Conservation (phyloP, 2,329 filamentous ascomycete species). For the Epichloe brachyelytri region DNA sequence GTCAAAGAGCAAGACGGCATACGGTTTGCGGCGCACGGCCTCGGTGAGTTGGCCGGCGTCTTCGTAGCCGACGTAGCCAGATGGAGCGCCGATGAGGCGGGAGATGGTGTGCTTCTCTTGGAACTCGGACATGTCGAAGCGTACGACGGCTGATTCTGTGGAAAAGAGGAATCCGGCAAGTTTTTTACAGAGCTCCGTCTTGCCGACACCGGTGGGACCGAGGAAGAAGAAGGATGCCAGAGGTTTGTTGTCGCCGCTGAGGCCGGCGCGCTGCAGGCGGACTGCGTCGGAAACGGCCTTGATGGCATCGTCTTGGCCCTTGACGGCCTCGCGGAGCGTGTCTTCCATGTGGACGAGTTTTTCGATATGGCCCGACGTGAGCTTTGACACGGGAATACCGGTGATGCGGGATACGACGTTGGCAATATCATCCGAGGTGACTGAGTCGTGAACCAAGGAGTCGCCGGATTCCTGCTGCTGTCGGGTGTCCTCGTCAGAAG, state of each 20-base stretch:
- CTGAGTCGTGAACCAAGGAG: constrained; percentile 76
- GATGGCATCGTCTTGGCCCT: constrained; percentile 89
- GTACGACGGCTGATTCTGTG: constrained; percentile 76
- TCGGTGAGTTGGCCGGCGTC: constrained; percentile 94
- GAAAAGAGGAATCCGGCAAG: constrained; percentile 88
- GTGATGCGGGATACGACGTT: constrained; percentile 82
- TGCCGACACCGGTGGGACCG: constrained; percentile 90
- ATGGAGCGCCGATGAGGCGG: constrained; percentile 80
- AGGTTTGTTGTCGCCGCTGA: constrained; percentile 83
- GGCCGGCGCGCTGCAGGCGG: constrained; percentile 79
- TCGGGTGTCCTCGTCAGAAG: constrained; percentile 50
- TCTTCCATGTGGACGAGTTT: constrained; percentile 96
- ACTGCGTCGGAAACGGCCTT: constrained; percentile 86
- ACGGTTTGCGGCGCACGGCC: constrained; percentile 86
- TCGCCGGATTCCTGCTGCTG: constrained; percentile 25
- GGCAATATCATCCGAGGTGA: constrained; percentile 91
- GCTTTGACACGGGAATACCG: constrained; percentile 82
- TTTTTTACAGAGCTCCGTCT: constrained; percentile 95
- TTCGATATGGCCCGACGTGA: constrained; percentile 87
- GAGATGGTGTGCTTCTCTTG: constrained; percentile 96
- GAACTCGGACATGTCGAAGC: constrained; percentile 97
- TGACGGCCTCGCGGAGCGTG: constrained; percentile 66
- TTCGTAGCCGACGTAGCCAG: constrained; percentile 93
- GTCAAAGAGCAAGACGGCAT: constrained; percentile 88
- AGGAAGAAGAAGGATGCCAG: constrained; percentile 96